Evolutionary conservation across 2,329 filamentous ascomycete species (phyloP), one percentile per base, ranked within the genome.

Genomic region (Paraphoma chrysanthemicola): DNA sequence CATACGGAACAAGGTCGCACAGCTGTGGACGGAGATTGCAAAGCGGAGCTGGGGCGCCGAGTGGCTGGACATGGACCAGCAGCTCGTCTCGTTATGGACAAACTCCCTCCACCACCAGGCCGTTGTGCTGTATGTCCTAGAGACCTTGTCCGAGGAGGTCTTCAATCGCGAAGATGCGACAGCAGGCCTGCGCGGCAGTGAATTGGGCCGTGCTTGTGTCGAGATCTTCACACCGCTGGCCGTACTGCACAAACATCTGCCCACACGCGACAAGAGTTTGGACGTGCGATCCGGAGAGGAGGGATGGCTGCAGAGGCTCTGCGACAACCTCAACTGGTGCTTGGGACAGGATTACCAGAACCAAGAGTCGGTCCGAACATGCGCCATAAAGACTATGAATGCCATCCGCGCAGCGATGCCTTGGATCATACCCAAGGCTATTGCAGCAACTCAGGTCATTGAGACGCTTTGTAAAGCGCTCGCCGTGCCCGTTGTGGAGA

Each of bases 21-120:
- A 96, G 78, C 80, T 99, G 59, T 99, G 95, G 95, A 91, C 93
- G 7, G 95, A 98, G 77, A 83, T 97, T 51, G 93, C 93, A 41
- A 98, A 98, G 81, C 86, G 94, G 68, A 91, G 88, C 72, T 99
- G 95, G 95, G 92, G 85, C n/a, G 83, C 87, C 31, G 90, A 95
- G 59, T 99, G 96, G 95, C 88, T 90, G 81, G 88, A 96, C 72
- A 97, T 99, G 94, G 96, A 99, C 75, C 80, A 88, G 61, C 84
- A 91, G 71, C 84, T 99, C 53, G 86, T 93, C 44, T 85, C 88
- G 68, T 83, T 98, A 17, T 99, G 95, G 95, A 80, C 82, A 28
- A 81, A 77, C 12, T 81, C 80, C 51, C 74, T 85, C 33, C 82
- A 84, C 45, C 89, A 93, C 74, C 95, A 96, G 77, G 90, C 95